Percentiles rank a stretch among this genome's conserved stretches.
Conservation (phyloP, 768 basidiomycete genomes). For the Amanita molliuscula region DNA sequence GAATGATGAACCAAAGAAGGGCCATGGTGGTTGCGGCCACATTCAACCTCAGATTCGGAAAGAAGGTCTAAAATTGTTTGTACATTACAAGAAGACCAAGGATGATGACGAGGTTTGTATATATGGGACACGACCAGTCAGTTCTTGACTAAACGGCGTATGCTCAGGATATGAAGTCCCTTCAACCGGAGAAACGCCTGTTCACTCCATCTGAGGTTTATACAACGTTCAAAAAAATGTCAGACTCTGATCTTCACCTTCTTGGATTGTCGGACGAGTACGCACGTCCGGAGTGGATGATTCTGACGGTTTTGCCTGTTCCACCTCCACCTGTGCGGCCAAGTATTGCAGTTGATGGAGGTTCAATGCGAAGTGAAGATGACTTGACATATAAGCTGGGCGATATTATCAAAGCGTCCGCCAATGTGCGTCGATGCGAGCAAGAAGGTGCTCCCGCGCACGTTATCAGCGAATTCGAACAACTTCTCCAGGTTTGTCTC, state of each 20-base stretch:
- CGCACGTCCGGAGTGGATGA: conserved; percentile 99
- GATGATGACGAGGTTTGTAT: conserved; percentile 85
- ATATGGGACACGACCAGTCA: conserved; percentile 3
- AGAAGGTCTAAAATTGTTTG: conserved; percentile 90
- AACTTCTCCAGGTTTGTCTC: conserved; percentile 76
- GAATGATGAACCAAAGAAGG: conserved; percentile 69
- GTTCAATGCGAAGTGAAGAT: conserved; percentile 94
- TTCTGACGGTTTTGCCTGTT: conserved; percentile 93
- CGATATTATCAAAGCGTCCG: conserved; percentile 93
- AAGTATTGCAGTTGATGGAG: conserved; percentile 94
- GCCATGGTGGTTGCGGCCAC: conserved; percentile 97
- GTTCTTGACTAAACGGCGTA: conserved; percentile 9
- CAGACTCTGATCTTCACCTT: conserved; percentile 76
- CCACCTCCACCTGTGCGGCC: conserved; percentile 98
- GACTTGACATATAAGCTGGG: conserved; percentile 98
- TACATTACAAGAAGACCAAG: conserved; percentile 90
- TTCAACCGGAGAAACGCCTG: conserved; percentile 74
- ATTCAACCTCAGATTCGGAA: conserved; percentile 83
- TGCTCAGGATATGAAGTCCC: conserved; percentile 62
- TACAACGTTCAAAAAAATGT: conserved; percentile 92
- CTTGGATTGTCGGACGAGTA: conserved; percentile 93
- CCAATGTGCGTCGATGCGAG: conserved; percentile 84
- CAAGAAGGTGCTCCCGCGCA: conserved; percentile 96
- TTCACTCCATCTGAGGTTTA: conserved; percentile 87
- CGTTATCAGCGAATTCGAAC: conserved; percentile 92